Base-by-base conservation (phyloP, 2,329 filamentous ascomycete genomes). In the Hymenoscyphus scutula region DNA sequence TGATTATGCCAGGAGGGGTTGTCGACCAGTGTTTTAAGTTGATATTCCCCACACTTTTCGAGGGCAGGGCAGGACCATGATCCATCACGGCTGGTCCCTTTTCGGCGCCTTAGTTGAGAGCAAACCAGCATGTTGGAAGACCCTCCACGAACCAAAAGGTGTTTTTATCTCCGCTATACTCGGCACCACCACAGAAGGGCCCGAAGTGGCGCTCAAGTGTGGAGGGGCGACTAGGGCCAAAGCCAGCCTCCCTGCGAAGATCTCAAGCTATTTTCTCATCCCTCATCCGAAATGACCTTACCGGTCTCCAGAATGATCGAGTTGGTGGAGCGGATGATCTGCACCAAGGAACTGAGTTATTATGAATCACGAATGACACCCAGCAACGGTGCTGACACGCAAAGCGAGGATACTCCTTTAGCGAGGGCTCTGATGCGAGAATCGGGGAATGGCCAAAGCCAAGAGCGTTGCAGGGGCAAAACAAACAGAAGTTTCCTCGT, bases 1-100 rank as follows among this genome's bases (percentile, higher is more conserved):
- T 69, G 65, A 73, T 67, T 67, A 69, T 69, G 68, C 64, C 64
- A 56, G 63, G 65, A 71, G 66, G 63, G 63, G 63, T 64, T 69
- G 67, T 72, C 66, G 70, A 64, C 70, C 62, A 69, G 69, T 72
- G 72, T 73, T 74, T 74, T 70, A 73, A 62, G 71, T 73, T 73
- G 62, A 70, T 62, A 69, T 68, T 72, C 70, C 68, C 71, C 70
- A 72, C 69, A 72, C 68, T 68, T 57, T 65, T 65, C 64, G 57
- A 64, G 65, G 65, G 60, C 64, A 67, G 45, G 45, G 45, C 15
- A 23, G 19, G 41, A 10, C 45, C 70, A 68, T 69, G 63, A 68
- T 62, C 69, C 70, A 68, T 69, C 68, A 62, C 66, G 59, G 69
- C 63, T 66, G 65, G 66, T 54, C 67, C 64, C 68, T 66, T 57